phyloP scores from a whole-genome alignment of 2,329 filamentous ascomycete species.

The Fusarium bactridioides region DNA sequence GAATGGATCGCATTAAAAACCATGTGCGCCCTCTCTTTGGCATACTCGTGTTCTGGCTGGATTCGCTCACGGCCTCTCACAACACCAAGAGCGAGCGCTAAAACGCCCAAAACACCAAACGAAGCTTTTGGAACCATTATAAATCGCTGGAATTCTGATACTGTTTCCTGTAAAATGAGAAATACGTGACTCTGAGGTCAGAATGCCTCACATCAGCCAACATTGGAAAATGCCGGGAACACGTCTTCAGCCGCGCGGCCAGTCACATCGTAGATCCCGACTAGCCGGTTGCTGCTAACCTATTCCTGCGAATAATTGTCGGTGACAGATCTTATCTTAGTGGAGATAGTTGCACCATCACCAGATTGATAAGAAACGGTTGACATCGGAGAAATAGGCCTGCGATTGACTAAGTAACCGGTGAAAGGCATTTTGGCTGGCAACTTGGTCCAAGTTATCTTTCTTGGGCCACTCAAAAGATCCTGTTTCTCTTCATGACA shows the following conservation, averaged over 20 bases:
- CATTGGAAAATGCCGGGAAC: not conserved
- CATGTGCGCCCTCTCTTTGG: conserved; percentile 63
- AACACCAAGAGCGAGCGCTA: conserved; percentile 17
- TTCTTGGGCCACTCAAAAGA: not conserved
- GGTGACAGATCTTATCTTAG: conserved; percentile 26
- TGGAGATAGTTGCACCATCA: conserved; percentile 1
- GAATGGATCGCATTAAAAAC: conserved; percentile 79
- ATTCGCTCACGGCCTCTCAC: conserved; percentile 33
- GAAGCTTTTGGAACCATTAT: conserved; percentile 27
- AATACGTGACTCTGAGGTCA: not conserved
- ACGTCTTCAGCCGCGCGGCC: conserved; percentile 32
- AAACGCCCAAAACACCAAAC: conserved; percentile 4
- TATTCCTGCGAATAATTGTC: conserved; percentile 13
- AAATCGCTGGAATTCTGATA: not conserved
- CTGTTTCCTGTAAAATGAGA: not conserved
- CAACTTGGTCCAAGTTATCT: not conserved
- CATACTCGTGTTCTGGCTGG: conserved; percentile 48
- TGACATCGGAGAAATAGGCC: not conserved
- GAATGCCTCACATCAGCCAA: conserved; percentile 1
- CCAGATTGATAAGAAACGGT: conserved; percentile 32
- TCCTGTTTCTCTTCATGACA: not conserved
- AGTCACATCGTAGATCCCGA: conserved; percentile 3
- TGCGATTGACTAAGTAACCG: not conserved
- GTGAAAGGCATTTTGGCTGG: not conserved
- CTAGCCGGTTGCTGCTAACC: conserved; percentile 8